Evolutionary conservation across 306 rosid species (phyloP), one percentile per base, ranked within the genome.

Genomic region (Urtica urens): DNA sequence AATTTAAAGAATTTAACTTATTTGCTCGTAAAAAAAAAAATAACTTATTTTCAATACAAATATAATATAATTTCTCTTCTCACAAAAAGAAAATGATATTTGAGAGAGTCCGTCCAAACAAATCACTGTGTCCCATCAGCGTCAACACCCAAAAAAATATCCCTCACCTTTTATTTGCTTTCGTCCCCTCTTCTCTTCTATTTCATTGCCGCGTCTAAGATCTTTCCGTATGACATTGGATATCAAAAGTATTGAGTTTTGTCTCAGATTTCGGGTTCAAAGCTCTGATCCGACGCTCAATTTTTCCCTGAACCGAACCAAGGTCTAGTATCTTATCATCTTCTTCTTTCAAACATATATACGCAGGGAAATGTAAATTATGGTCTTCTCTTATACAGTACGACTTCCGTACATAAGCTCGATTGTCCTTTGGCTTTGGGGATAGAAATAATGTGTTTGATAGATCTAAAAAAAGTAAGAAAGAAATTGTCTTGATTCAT

Each of bases 211-310:
- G 31, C 43, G 23, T 35, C 20, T 43, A 51, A 19, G 7, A 41
- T 18, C 13, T 44, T 60, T 41, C 50, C 7, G 21, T 53, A 53
- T 38, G 15, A 27, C 40, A 31, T 24, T 48, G 40, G 39, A 55
- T 2, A 18, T 37, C 10, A 35, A 10, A 12, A 48, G 31, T 31
- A 21, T 23, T 26, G 28, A 55, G 49, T 47, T 33, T 17, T 11
- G 14, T 20, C 12, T 43, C 49, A 61, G 51, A 54, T 70, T 60
- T 58, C 62, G 50, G 21, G 50, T 60, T 58, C 63, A 39, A 58
- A 48, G 42, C 47, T 46, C 54, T 22, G 19, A 70, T 55, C 19
- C n/a, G n/a, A n/a, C n/a, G n/a, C n/a, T n/a, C n/a, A n/a, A n/a
- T n/a, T n/a, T n/a, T 38, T 38, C 17, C 15, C 4, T 38, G 16